Evolutionary conservation across 768 basidiomycete species (phyloP).

Genomic region (Leucocoprinus leucothites): DNA sequence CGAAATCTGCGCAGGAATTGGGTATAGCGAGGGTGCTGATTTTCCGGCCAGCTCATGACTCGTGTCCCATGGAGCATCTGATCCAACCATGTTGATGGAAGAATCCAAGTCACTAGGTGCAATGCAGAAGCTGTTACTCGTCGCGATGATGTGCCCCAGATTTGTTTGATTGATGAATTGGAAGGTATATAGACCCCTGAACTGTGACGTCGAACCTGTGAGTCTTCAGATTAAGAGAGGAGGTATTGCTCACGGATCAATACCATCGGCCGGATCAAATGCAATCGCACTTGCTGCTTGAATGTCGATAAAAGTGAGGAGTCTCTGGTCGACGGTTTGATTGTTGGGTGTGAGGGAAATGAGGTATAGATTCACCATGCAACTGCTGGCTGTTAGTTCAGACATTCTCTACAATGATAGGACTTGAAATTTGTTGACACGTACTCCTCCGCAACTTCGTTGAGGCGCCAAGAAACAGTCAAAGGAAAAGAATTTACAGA

Average conservation of each 20-base stretch:
- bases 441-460: neutral
- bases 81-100: neutral
- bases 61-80: neutral
- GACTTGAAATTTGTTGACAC: neutral
- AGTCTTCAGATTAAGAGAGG: neutral
- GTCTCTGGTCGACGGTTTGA: too few relatives aligned
- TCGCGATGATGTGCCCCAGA: neutral
- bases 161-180: neutral
- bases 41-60: too few relatives aligned
- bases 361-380: too few relatives aligned
- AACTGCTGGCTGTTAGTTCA: too few relatives aligned
- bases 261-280: neutral
- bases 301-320: too few relatives aligned
- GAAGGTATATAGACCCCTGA: conserved; percentile 1
- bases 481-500: neutral
- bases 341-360: too few relatives aligned
- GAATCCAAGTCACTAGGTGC: neutral
- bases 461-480: neutral
- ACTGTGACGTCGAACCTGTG: conserved; percentile 1
- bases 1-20: too few relatives aligned
- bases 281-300: neutral
- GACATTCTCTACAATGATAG: too few relatives aligned
- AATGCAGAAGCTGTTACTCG: conserved; percentile 1
- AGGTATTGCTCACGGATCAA: neutral
- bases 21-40: too few relatives aligned